phyloP scores from a whole-genome alignment of 306 rosid species.

The Calophaca sinica region DNA sequence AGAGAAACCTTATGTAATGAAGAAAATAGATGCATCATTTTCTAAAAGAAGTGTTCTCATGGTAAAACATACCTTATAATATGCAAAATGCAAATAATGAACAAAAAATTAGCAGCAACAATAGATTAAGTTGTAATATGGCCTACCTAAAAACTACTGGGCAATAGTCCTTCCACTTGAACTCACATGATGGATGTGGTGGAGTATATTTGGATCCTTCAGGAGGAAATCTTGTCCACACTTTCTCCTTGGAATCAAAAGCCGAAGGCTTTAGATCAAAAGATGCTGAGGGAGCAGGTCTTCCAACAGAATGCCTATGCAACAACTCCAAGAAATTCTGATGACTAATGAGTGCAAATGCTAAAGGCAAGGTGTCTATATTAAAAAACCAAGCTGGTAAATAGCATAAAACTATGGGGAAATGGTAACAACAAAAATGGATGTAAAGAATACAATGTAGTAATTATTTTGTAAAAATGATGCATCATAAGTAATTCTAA shows the following conservation, averaged over 20 bases:
- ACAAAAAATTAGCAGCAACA: background rate
- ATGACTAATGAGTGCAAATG: background rate
- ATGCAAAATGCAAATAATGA: background rate
- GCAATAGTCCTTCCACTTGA: conserved; percentile 94
- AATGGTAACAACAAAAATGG: background rate
- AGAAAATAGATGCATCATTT: background rate
- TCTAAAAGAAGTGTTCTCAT: no score
- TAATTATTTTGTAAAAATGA: no score
- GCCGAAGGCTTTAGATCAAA: conserved; percentile 90
- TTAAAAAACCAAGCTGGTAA: background rate
- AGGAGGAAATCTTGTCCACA: conserved; percentile 91
- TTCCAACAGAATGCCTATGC: conserved; percentile 84
- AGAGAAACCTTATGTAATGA: no score
- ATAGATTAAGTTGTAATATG: background rate
- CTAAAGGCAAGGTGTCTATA: background rate
- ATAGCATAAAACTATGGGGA: background rate
- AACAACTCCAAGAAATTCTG: conserved; percentile 29
- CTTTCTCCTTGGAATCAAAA: conserved; percentile 85
- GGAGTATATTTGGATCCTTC: conserved; percentile 94
- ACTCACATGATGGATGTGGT: conserved; percentile 84
- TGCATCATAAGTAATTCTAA: no score
- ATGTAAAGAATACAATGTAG: background rate
- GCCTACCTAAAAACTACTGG: conserved; percentile 89
- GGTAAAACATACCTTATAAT: background rate
- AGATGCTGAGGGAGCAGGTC: conserved; percentile 86